phyloP scores from a whole-genome alignment of 441 rosid species.

The Heliophila coronopifolia region DNA sequence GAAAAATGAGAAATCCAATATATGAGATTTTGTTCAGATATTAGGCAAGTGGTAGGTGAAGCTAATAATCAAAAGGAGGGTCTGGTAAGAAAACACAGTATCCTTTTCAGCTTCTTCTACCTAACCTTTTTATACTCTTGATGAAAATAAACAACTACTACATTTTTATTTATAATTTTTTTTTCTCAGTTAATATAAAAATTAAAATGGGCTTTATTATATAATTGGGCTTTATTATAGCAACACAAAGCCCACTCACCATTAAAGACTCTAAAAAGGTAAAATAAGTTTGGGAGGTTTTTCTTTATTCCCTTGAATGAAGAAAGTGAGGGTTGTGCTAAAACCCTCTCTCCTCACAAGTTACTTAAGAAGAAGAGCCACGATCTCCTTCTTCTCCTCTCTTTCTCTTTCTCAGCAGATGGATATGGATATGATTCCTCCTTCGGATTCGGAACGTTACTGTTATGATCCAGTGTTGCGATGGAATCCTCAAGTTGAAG shows the following conservation, averaged over 20 bases:
- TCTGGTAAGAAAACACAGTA: constrained; percentile 22
- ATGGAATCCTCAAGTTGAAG: constrained; percentile 82
- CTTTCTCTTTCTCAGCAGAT: constrained; percentile 1
- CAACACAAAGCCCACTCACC: constrained; percentile 17
- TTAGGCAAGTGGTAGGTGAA: constrained; percentile 19
- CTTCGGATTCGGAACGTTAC: constrained; percentile 59
- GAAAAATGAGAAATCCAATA: background rate
- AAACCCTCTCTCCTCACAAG: constrained; percentile 27
- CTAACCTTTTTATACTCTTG: no score
- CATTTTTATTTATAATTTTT: no score
- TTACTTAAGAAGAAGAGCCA: constrained; percentile 27
- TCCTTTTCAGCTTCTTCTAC: constrained; percentile 5
- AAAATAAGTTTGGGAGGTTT: no score
- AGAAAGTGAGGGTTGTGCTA: constrained; percentile 50
- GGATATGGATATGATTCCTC: constrained; percentile 65
- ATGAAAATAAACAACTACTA: no score
- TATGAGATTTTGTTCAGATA: background rate
- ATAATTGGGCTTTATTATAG: background rate
- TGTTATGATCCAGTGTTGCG: constrained; percentile 60
- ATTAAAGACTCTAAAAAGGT: constrained; percentile 10
- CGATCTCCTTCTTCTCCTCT: constrained; percentile 19
- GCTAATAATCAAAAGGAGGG: constrained; percentile 18
- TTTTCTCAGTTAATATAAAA: no score
- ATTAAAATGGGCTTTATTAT: no score
- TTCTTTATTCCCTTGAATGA: no score